Percentiles rank a stretch among this genome's conserved stretches.
Conservation (phyloP, 2,329 filamentous ascomycete species). For the Phialocephala sp. region DNA sequence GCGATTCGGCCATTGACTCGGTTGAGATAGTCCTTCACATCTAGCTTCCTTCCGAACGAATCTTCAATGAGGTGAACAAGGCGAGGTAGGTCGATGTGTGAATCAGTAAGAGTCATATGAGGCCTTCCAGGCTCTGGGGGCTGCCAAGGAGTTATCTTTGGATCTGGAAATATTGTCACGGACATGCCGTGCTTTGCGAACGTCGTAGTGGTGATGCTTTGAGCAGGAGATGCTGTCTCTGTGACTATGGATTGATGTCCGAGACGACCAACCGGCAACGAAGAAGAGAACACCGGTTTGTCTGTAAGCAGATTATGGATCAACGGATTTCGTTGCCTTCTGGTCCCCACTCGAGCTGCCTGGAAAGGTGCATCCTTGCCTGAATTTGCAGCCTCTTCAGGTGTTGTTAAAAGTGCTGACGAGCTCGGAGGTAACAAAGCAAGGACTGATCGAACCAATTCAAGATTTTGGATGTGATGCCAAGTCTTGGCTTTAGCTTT, state of each 20-base stretch:
- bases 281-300: conserved; percentile 90
- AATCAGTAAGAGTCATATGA: conserved; percentile 75
- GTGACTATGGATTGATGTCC: conserved; percentile 30
- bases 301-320: conserved; percentile 97
- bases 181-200: conserved; percentile 92
- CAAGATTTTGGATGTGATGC: conserved; percentile 72
- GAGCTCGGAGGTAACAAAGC: conserved; percentile 81
- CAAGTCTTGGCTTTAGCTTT: conserved; percentile 39
- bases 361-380: conserved; percentile 43
- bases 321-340: conserved; percentile 74
- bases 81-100: conserved; percentile 80
- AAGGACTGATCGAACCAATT: conserved; percentile 72
- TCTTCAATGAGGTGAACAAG: conserved; percentile 90
- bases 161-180: conserved; percentile 80
- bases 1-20: conserved; percentile 84
- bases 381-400: conserved; percentile 73
- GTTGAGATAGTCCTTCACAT: conserved; percentile 80
- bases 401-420: conserved; percentile 88
- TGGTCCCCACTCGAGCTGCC: conserved; percentile 53
- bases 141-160: conserved; percentile 68
- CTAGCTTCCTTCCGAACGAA: conserved; percentile 84
- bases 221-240: conserved; percentile 41
- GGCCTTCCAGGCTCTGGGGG: conserved; percentile 64
- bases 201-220: conserved; percentile 64
- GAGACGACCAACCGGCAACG: conserved; percentile 76